A percentile compares a stretch with the other conserved stretches of the same genome.
Evolutionary conservation across 305 asterid genomes (phyloP).

Genomic region (Vinca major): DNA sequence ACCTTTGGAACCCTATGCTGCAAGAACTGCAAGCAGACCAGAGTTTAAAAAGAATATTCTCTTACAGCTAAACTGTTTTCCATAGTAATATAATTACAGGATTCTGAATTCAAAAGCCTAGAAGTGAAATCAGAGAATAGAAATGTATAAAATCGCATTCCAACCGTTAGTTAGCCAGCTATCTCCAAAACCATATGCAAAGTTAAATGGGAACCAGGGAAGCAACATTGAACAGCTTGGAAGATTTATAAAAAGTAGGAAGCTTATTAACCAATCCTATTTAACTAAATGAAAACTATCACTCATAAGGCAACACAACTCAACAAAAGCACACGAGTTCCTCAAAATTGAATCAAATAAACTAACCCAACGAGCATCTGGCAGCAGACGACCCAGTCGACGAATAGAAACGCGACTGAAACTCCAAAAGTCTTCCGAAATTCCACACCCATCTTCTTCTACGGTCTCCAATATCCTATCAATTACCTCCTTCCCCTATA

Average conservation of each 20-base stretch:
- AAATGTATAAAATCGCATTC: background rate
- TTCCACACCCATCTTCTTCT: conserved; percentile 34
- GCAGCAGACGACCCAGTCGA: conserved; percentile 79
- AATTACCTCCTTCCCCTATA: conserved; percentile 64
- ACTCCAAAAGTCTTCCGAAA: conserved; percentile 39
- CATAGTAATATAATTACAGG: background rate
- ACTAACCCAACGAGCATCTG: conserved; percentile 82
- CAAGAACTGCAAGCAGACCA: background rate
- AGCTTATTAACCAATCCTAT: background rate
- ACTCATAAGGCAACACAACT: background rate
- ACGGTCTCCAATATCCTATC: conserved; percentile 36
- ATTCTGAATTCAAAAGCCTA: background rate
- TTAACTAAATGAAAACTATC: background rate
- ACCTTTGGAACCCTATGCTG: background rate
- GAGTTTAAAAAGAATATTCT: background rate
- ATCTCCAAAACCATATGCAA: background rate
- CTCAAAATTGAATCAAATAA: conserved; percentile 8
- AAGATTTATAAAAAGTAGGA: background rate
- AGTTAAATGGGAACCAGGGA: background rate
- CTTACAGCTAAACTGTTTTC: background rate
- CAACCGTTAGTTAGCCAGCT: background rate
- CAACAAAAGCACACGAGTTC: background rate
- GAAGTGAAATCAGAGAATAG: background rate
- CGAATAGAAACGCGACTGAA: conserved; percentile 63
- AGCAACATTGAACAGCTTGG: background rate